Percentiles rank a stretch among this genome's conserved stretches.
Evolutionary conservation across 2,329 filamentous ascomycete genomes (phyloP).

Genomic region (Diaporthe ampelina): DNA sequence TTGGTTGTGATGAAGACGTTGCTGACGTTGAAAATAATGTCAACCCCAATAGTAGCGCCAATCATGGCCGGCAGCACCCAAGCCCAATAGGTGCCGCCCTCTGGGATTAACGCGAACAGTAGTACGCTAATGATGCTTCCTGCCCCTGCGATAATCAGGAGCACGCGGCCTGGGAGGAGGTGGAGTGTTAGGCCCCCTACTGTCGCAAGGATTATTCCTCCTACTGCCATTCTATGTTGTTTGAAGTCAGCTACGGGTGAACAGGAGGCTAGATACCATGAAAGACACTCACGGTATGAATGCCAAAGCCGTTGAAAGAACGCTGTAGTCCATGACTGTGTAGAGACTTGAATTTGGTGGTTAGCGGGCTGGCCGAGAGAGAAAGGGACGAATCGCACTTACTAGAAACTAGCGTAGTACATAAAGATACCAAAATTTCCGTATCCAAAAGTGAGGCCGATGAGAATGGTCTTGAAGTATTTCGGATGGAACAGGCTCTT

Average conservation of each 20-base stretch:
- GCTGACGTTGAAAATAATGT: conserved; percentile 81
- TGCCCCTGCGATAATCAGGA: conserved; percentile 73
- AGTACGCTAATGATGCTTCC: conserved; percentile 71
- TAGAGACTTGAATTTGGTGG: conserved; percentile 67
- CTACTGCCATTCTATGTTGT: conserved; percentile 64
- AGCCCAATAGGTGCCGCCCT: conserved; percentile 76
- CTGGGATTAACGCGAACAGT: conserved; percentile 75
- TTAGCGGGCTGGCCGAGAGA: conserved; percentile 63
- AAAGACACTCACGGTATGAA: conserved; percentile 63
- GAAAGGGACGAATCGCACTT: conserved; percentile 52
- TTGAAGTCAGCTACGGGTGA: background rate
- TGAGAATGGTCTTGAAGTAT: conserved; percentile 74
- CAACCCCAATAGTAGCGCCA: conserved; percentile 78
- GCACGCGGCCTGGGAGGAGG: conserved; percentile 71
- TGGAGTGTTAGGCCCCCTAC: conserved; percentile 78
- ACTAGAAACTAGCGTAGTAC: conserved; percentile 79
- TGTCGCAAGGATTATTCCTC: conserved; percentile 75
- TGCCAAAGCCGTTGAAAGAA: conserved; percentile 77
- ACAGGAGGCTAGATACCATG: background rate
- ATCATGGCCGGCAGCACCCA: conserved; percentile 81
- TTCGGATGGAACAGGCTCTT: conserved; percentile 77
- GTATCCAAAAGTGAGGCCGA: conserved; percentile 75
- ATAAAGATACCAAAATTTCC: conserved; percentile 78
- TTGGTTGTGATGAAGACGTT: conserved; percentile 84
- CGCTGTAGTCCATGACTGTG: conserved; percentile 69